Base-by-base conservation (phyloP, 2,329 filamentous ascomycete genomes). In the Bipolaris bicolor region DNA sequence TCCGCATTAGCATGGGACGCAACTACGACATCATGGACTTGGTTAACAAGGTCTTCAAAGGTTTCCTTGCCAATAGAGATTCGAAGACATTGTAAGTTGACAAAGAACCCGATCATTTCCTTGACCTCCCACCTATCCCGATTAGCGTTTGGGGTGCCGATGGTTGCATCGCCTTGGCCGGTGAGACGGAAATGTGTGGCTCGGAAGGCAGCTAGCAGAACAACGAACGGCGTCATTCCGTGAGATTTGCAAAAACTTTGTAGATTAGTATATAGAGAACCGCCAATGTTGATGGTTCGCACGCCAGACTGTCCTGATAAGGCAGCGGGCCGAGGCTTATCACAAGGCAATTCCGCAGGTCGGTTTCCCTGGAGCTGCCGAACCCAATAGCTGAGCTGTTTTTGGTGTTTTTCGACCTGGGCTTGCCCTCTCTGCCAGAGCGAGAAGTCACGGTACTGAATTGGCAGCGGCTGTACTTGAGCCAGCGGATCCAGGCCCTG, bases 81-180 rank as follows among this genome's bases (percentile, higher is more conserved):
- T 10, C 55, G 51, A 22, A 61, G 18, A 16, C 58, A 61, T 20
- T 61, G 58, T 3, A 58, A 29, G 11, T 61, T 61, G 20, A 61
- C 50, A 49, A 61, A 61, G 49, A 58, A 61, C 3, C 58, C 58
- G n/a, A 61, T 59, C 34, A 61, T 45, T 1, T 61, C 55, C 39
- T 43, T 43, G 0, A 59, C 0, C 24, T 61, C 58, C 52, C 43
- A 55, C 4, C 34, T 31, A 5, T 56, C 44, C 34, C 51, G 29
- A 22, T 56, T 61, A 13, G 55, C 58, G n/a, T 58, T 58, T 4
- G 45, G 7, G 18, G 45, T 33, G 5, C 58, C 54, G 1, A 60
- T 58, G 0, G 54, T 60, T 5, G 58, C 58, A 29, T 60, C 54
- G 18, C 50, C 36, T 13, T 57, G 45, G 18, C 49, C 34, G 1